Conservation (phyloP, 108 stramenopile species). For the Fistulifera solaris region DNA sequence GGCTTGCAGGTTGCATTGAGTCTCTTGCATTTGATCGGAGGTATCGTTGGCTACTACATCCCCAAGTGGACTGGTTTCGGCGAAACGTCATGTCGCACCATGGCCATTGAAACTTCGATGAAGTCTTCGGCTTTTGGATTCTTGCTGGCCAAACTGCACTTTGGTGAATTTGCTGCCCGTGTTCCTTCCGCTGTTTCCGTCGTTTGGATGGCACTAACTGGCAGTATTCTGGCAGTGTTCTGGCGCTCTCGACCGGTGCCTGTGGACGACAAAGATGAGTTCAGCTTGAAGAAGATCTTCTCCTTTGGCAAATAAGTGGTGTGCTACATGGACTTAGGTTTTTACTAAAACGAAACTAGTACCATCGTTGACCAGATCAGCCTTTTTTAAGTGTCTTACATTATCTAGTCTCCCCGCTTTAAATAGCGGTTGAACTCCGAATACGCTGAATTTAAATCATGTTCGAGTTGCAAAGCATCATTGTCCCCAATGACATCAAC, state of each 20-base stretch:
- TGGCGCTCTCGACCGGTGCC: slow-evolving; percentile 95
- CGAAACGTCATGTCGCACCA: slow-evolving; percentile 88
- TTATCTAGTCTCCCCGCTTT: too few species aligned
- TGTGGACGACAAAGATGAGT: slow-evolving; percentile 18
- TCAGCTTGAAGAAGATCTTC: background rate
- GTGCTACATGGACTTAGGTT: slow-evolving; percentile 16
- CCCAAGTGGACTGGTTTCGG: slow-evolving; percentile 80
- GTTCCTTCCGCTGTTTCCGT: slow-evolving; percentile 95
- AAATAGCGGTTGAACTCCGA: slow-evolving; percentile 76
- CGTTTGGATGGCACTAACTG: slow-evolving; percentile 97
- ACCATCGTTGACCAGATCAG: too few species aligned
- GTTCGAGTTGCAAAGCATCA: slow-evolving; percentile 84
- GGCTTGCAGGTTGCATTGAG: slow-evolving; percentile 81
- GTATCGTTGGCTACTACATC: slow-evolving; percentile 83
- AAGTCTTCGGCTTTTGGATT: slow-evolving; percentile 97
- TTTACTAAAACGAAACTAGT: slow-evolving; percentile 9
- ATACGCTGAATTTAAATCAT: slow-evolving; percentile 86
- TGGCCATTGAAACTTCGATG: slow-evolving; percentile 98
- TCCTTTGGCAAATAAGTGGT: slow-evolving; percentile 2
- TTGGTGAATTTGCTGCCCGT: slow-evolving; percentile 87
- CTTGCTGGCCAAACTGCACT: slow-evolving; percentile 95
- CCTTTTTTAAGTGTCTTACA: too few species aligned
- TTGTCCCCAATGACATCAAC: slow-evolving; percentile 88
- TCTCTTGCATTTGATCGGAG: slow-evolving; percentile 91
- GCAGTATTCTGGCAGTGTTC: slow-evolving; percentile 84